Percentiles rank a stretch among this genome's conserved stretches.
phyloP scores from a whole-genome alignment of 129 eudicot species.

The Solidago caesia region DNA sequence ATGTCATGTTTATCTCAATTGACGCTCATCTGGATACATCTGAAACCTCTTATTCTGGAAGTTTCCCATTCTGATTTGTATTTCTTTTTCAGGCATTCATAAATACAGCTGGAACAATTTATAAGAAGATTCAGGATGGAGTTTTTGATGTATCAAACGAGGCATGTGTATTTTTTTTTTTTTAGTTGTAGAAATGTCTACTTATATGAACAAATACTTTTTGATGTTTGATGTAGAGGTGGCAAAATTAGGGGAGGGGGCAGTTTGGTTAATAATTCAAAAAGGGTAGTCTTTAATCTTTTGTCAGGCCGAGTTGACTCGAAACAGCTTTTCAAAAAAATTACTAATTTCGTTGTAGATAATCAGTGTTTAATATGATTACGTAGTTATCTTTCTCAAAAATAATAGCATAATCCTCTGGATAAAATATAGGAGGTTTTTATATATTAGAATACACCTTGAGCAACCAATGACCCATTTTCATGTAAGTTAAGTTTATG shows the following conservation, averaged over 20 bases:
- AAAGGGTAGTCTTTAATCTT: neutral
- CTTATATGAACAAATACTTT: neutral
- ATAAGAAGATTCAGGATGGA: constrained; percentile 93
- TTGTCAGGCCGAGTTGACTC: neutral
- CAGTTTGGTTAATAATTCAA: neutral
- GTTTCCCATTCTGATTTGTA: constrained; percentile 8
- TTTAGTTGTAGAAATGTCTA: neutral
- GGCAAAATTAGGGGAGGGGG: neutral
- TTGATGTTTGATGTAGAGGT: neutral
- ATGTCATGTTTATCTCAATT: neutral
- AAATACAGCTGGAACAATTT: constrained; percentile 74
- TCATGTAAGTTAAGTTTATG: neutral
- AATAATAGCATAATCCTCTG: neutral
- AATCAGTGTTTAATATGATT: neutral
- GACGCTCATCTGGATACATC: neutral
- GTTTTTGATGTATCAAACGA: constrained; percentile 89
- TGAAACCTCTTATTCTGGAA: neutral
- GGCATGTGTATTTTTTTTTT: constrained; percentile 33
- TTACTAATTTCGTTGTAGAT: neutral
- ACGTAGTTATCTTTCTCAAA: neutral
- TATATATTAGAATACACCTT: neutral
- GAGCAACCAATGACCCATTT: neutral
- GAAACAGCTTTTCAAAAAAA: neutral
- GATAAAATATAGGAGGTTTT: neutral
- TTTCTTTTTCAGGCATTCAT: constrained; percentile 64